phyloP scores from a whole-genome alignment of 129 eudicot species.

The Tagetes patula region DNA sequence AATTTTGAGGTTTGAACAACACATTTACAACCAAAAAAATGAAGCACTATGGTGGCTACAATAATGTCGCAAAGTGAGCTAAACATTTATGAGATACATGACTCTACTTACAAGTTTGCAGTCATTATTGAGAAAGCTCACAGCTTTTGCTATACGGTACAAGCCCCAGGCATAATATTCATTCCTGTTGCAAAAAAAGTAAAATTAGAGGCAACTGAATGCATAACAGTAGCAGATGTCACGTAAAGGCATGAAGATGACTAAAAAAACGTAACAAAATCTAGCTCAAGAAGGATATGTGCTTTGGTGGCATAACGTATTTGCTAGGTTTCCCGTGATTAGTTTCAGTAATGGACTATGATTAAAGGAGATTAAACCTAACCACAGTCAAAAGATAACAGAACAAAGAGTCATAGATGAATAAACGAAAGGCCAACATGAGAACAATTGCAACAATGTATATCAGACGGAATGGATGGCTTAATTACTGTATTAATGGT shows the following conservation, averaged over 20 bases:
- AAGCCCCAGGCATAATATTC: slow-evolving; percentile 97
- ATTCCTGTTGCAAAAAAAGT: slow-evolving; percentile 55
- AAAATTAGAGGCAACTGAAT: background rate
- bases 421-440: background rate
- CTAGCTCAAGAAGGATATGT: slow-evolving; percentile 10
- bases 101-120: slow-evolving; percentile 83
- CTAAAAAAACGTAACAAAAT: background rate
- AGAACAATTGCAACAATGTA: background rate
- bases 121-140: slow-evolving; percentile 96
- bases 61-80: slow-evolving; percentile 11
- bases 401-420: background rate
- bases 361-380: slow-evolving; percentile 1
- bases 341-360: slow-evolving; percentile 5
- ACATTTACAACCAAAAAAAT: background rate
- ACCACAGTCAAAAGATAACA: background rate
- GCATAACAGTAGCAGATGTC: slow-evolving; percentile 5
- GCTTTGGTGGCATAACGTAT: background rate
- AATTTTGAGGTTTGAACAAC: background rate
- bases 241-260: slow-evolving; percentile 6
- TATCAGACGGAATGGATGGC: background rate
- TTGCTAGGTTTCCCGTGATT: slow-evolving; percentile 1
- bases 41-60: slow-evolving; percentile 1
- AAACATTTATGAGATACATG: background rate
- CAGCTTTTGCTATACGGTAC: slow-evolving; percentile 92
- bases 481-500: background rate